A percentile compares a stretch with the other conserved stretches of the same genome.
Evolutionary conservation across 163 green algal genomes (phyloP).

Genomic region (Coccomyxa subellipsoidea): DNA sequence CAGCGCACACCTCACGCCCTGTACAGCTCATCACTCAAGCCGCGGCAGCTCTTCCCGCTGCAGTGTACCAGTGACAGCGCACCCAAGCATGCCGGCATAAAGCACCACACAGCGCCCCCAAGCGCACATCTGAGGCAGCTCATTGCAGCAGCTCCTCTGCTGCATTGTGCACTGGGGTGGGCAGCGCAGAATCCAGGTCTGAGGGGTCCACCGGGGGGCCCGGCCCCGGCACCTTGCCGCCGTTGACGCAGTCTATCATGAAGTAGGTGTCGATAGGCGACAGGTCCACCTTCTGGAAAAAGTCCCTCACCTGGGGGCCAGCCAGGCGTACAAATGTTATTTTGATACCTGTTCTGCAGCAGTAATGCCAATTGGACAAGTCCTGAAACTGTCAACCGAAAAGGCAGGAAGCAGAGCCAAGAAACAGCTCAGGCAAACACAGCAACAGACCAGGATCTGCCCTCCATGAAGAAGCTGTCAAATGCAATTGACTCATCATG

Average conservation of each 20-base stretch:
- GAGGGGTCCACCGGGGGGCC: not conserved
- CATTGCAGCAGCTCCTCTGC: not conserved
- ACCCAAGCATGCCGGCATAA: too few relatives aligned
- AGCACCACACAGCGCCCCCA: too few relatives aligned
- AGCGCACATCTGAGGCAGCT: not conserved
- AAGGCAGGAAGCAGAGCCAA: not conserved
- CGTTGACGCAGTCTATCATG: slow-evolving; percentile 49
- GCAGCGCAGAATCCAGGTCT: not conserved
- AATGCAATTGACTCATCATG: too few relatives aligned
- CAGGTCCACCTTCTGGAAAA: slow-evolving; percentile 23
- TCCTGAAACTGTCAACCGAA: not conserved
- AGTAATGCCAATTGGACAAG: not conserved
- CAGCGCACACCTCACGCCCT: too few relatives aligned
- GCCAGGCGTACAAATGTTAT: not conserved
- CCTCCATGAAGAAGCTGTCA: too few relatives aligned
- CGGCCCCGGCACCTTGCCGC: slow-evolving; percentile 24
- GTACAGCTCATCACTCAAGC: too few relatives aligned
- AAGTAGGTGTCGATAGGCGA: slow-evolving; percentile 53
- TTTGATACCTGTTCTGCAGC: too few relatives aligned
- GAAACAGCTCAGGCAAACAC: not conserved
- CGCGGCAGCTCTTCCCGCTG: too few relatives aligned
- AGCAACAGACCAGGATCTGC: too few relatives aligned
- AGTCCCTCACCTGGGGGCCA: not conserved
- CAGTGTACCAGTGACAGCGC: too few relatives aligned
- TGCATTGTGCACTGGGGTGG: not conserved